phyloP scores from a whole-genome alignment of 352 stramenopile genomes.

The Phytophthora multivora region DNA sequence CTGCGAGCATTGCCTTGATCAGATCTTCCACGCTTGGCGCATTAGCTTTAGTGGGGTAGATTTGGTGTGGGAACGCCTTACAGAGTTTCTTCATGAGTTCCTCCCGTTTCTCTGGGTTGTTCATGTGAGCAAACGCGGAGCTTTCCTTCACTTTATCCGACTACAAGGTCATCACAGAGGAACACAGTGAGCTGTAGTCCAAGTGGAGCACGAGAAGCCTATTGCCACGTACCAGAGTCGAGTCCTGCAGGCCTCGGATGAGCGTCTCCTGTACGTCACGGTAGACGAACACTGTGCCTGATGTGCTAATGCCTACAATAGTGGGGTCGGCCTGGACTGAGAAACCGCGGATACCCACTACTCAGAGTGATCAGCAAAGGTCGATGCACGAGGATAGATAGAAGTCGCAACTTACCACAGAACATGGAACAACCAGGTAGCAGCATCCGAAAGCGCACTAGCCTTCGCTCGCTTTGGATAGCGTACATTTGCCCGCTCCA shows the following conservation, averaged over 20 bases:
- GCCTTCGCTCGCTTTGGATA: constrained; percentile 42
- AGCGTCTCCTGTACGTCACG: constrained; percentile 52
- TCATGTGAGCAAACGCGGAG: constrained; percentile 36
- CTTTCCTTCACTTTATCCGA: constrained; percentile 44
- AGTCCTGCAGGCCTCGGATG: constrained; percentile 40
- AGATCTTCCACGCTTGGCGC: constrained; percentile 31
- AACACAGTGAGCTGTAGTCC: not conserved
- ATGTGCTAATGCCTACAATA: constrained; percentile 70
- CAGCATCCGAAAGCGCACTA: constrained; percentile 70
- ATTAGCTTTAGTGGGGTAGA: not conserved
- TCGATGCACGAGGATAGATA: not conserved
- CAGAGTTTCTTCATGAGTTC: constrained; percentile 43
- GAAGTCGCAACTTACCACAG: constrained; percentile 44
- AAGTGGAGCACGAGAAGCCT: not conserved
- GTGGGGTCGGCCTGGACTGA: constrained; percentile 39
- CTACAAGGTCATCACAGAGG: constrained; percentile 18
- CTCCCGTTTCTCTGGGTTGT: constrained; percentile 50
- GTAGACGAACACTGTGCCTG: constrained; percentile 68
- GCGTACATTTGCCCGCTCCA: constrained; percentile 73
- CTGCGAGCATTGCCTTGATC: constrained; percentile 28
- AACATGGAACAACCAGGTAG: constrained; percentile 68
- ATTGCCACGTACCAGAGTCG: constrained; percentile 44
- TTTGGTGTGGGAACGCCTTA: constrained; percentile 18
- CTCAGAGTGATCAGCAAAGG: not conserved
- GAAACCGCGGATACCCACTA: constrained; percentile 46